These are phyloP conservation scores for Laetiporus sulphureus DNA, from an alignment of 1,284 basidiomycete genomes.

Conservation along the genomic window DNA sequence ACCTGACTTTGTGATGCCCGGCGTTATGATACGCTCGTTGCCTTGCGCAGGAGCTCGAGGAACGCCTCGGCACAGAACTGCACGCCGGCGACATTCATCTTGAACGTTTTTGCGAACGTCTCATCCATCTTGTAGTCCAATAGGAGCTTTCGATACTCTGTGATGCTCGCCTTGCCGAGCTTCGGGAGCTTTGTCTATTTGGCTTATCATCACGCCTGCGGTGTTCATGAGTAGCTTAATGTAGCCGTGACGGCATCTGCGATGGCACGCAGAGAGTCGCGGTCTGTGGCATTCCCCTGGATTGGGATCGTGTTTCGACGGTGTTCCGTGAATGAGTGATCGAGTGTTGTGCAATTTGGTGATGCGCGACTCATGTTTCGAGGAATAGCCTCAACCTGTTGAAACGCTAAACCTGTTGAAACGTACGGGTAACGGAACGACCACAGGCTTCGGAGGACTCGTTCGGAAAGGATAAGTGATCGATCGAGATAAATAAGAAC, in stretches of 20 bases:
- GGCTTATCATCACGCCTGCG: constrained; percentile 59
- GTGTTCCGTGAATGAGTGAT: too few relatives aligned
- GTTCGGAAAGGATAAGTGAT: too few relatives aligned
- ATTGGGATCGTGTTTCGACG: constrained; percentile 62
- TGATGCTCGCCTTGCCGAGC: constrained; percentile 36
- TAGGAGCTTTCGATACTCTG: constrained; percentile 54
- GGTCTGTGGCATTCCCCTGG: constrained; percentile 59
- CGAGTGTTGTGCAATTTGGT: too few relatives aligned
- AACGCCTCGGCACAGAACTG: constrained; percentile 71
- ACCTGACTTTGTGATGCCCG: constrained; percentile 37
- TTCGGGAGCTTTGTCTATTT: constrained; percentile 35
- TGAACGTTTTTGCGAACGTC: constrained; percentile 58
- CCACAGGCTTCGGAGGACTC: too few relatives aligned
- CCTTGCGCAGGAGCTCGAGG: constrained; percentile 62
- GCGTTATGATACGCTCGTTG: constrained; percentile 49
- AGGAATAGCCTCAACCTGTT: too few relatives aligned
- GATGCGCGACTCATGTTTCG: too few relatives aligned
- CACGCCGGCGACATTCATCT: constrained; percentile 60
- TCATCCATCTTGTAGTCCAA: constrained; percentile 55
- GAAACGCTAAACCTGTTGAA: too few relatives aligned
- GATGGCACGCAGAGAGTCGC: constrained; percentile 46
- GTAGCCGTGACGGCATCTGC: constrained; percentile 56
- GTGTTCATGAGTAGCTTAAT: constrained; percentile 71
- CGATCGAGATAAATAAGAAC: too few relatives aligned
- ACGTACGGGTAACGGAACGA: too few relatives aligned